phyloP scores from a whole-genome alignment of 371 early-diverging fungal genomes.

The Apophysomyces elegans region DNA sequence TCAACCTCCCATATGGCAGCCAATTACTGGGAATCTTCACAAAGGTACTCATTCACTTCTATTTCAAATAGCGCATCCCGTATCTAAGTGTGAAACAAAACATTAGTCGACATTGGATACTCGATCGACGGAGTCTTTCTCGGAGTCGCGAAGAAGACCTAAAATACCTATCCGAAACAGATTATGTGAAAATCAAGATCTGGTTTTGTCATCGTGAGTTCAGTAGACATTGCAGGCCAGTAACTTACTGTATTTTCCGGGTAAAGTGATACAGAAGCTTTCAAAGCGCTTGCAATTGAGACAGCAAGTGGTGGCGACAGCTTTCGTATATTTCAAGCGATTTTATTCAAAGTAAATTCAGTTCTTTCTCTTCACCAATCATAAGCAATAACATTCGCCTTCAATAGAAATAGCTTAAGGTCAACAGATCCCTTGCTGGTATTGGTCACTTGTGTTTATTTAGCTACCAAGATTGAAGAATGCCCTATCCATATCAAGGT shows the following conservation, averaged over 20 bases:
- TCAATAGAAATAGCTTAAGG: conserved; percentile 67
- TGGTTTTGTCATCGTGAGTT: conserved; percentile 70
- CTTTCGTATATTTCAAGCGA: conserved; percentile 86
- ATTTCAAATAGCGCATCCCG: neutral
- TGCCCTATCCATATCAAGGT: conserved; percentile 84
- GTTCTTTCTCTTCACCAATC: neutral
- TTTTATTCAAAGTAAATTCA: conserved; percentile 82
- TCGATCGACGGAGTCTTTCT: conserved; percentile 60
- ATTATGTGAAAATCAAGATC: conserved; percentile 66
- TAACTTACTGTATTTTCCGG: neutral
- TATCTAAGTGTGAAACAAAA: neutral
- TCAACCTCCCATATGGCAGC: conserved; percentile 61
- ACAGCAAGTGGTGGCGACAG: conserved; percentile 88
- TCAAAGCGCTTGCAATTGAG: conserved; percentile 75
- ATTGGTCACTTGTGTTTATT: conserved; percentile 79
- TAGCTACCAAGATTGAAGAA: conserved; percentile 92
- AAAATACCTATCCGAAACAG: conserved; percentile 56
- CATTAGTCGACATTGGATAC: conserved; percentile 67
- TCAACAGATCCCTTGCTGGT: conserved; percentile 81
- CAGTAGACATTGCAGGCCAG: neutral
- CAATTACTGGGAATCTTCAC: conserved; percentile 79
- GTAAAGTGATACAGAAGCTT: conserved; percentile 74
- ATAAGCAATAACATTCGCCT: neutral
- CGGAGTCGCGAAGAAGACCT: conserved; percentile 65
- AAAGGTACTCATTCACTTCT: conserved; percentile 49